Percentiles rank a stretch among this genome's conserved stretches.
Evolutionary conservation across 2,329 filamentous ascomycete genomes (phyloP).

Genomic region (Venturia aucupariae): DNA sequence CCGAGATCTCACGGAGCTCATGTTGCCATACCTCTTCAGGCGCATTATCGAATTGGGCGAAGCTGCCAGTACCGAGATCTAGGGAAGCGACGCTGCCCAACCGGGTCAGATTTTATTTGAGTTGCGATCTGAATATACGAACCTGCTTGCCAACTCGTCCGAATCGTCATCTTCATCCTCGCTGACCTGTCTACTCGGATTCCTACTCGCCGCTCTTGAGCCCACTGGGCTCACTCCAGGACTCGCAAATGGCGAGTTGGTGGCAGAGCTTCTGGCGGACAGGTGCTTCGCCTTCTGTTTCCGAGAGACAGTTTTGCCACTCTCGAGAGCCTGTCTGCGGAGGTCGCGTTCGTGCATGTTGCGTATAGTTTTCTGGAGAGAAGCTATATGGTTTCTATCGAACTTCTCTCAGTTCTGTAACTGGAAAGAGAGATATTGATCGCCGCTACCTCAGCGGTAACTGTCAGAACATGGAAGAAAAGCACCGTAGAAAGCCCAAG

Average conservation of each 20-base stretch:
- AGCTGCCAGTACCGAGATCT: constrained; percentile 41
- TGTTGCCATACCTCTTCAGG: constrained; percentile 49
- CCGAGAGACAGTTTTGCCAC: constrained; percentile 61
- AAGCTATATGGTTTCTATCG: neutral
- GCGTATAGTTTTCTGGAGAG: neutral
- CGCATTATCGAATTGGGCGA: constrained; percentile 39
- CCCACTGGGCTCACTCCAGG: constrained; percentile 7
- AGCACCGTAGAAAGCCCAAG: neutral
- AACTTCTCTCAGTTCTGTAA: neutral
- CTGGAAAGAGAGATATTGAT: neutral
- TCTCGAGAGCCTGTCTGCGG: constrained; percentile 60
- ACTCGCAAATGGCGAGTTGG: constrained; percentile 34
- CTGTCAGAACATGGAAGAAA: neutral
- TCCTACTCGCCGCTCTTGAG: constrained; percentile 44
- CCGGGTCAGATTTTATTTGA: constrained; percentile 22
- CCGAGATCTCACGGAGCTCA: constrained; percentile 55
- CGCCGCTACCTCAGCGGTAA: neutral
- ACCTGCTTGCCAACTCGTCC: constrained; percentile 52
- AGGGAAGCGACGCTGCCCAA: constrained; percentile 56
- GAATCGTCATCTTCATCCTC: constrained; percentile 54
- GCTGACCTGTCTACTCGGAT: constrained; percentile 51
- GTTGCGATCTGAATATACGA: constrained; percentile 17
- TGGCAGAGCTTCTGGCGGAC: constrained; percentile 24
- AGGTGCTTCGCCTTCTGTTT: constrained; percentile 42
- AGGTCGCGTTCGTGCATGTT: constrained; percentile 20